phyloP scores from a whole-genome alignment of 2,329 filamentous ascomycete species.

The Iodosphaeria phyllophila region DNA sequence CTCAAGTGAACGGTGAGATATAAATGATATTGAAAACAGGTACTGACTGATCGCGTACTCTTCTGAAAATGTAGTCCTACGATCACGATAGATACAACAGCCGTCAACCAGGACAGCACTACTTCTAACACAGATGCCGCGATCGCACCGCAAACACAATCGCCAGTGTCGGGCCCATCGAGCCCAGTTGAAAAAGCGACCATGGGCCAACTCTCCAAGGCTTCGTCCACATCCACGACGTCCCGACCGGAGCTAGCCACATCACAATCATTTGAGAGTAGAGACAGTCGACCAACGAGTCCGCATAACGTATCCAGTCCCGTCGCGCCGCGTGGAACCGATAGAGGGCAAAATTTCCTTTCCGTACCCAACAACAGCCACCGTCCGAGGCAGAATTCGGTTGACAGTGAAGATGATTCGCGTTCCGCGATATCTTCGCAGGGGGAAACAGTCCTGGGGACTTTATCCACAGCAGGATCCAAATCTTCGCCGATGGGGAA shows the following conservation, averaged over 20 bases:
- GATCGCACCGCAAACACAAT: slow-evolving; percentile 7
- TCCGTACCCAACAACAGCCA: slow-evolving; percentile 43
- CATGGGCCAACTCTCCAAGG: neutral
- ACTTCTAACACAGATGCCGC: slow-evolving; percentile 2
- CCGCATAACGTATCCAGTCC: slow-evolving; percentile 54
- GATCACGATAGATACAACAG: slow-evolving; percentile 18
- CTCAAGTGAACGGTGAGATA: too few species aligned
- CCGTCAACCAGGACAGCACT: slow-evolving; percentile 7
- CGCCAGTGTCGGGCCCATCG: neutral
- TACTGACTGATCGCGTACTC: too few species aligned
- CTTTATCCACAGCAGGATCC: too few species aligned
- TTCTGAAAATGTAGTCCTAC: too few species aligned
- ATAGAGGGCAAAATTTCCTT: slow-evolving; percentile 36
- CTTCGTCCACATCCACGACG: too few species aligned
- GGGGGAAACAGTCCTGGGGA: slow-evolving; percentile 41
- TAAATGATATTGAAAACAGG: too few species aligned
- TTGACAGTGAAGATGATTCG: slow-evolving; percentile 46
- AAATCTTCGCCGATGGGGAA: too few species aligned
- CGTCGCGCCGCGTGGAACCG: slow-evolving; percentile 24
- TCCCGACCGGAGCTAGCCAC: slow-evolving; percentile 29
- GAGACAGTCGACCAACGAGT: slow-evolving; percentile 48
- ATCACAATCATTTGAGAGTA: slow-evolving; percentile 45
- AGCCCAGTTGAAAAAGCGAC: neutral
- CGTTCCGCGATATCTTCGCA: slow-evolving; percentile 38
- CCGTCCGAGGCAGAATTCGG: slow-evolving; percentile 47